A percentile compares a stretch with the other conserved stretches of the same genome.
Evolutionary conservation across 306 rosid genomes (phyloP).

Genomic region (Alnus rubra): DNA sequence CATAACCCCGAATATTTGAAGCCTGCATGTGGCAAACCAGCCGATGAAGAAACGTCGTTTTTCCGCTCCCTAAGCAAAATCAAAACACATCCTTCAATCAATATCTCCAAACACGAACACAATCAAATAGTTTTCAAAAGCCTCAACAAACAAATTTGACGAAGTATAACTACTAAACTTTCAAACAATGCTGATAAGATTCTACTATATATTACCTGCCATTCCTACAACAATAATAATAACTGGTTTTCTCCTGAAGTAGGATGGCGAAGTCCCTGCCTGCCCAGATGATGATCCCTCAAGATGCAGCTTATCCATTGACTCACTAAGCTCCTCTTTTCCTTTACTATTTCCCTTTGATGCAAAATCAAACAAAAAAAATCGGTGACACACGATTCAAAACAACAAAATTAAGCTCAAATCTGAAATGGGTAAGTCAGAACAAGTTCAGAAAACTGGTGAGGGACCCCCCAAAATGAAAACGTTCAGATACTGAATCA

Average conservation of each 20-base stretch:
- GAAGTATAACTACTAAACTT: neutral
- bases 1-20: slow-evolving; percentile 64
- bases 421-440: neutral
- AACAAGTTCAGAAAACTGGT: neutral
- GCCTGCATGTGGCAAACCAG: slow-evolving; percentile 71
- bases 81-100: slow-evolving; percentile 14
- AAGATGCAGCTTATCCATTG: slow-evolving; percentile 61
- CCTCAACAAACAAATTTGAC: too few relatives aligned
- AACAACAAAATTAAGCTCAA: neutral
- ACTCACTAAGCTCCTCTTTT: slow-evolving; percentile 56
- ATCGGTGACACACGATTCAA: neutral
- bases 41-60: slow-evolving; percentile 76
- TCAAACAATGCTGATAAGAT: neutral
- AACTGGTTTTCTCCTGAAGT: slow-evolving; percentile 75
- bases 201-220: slow-evolving; percentile 58
- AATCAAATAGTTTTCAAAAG: neutral
- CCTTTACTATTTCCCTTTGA: slow-evolving; percentile 52
- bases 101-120: neutral
- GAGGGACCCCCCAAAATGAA: neutral
- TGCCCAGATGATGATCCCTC: slow-evolving; percentile 61
- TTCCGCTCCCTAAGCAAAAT: slow-evolving; percentile 75
- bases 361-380: slow-evolving; percentile 17
- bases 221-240: slow-evolving; percentile 86
- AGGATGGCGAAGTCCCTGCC: slow-evolving; percentile 35
- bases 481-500: neutral